Evolutionary conservation across 148 eudicot genomes (phyloP), one percentile per base, ranked within the genome.

Genomic region (Camellia granthamiana): DNA sequence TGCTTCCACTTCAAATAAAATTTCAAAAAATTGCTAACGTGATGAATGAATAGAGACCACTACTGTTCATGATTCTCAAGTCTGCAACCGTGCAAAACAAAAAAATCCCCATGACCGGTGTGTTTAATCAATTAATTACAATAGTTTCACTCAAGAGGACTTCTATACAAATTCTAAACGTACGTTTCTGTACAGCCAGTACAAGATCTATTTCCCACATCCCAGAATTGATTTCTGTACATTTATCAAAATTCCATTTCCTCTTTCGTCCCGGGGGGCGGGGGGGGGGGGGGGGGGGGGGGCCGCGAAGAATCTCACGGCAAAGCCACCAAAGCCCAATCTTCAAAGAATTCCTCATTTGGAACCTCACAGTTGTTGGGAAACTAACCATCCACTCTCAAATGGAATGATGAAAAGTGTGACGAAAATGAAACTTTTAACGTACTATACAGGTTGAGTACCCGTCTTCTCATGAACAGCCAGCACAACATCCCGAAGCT

Each of bases 401-500:
- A 23, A 15, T 7, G 16, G 44, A 52, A 30, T 30, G 63, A 54
- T 30, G 11, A 14, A 12, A 56, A 41, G 15, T 8, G 18, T 3
- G 46, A 74, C 30, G 52, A 77, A 19, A 52, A 56, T 9, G n/a
- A 2, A 69, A 12, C 56, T 62, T 13, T 23, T 72, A 21, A 52
- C 76, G 83, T 68, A 44, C 56, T 70, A 46, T 49, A 73, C 81
- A 58, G 78, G 79, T 71, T 87, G 79, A 73, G 46, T 42, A 23
- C 85, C 77, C 84, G 72, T 83, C 88, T 90, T 88, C 81, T 84
- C 84, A 80, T 93, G 95, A 47, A 91, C 76, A 83, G 92, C 94
- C 64, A 77, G 73, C 76, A 94, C 85, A 64, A 92, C 52, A 63
- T 93, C 95, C 81, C 87, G 90, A 85, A 96, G 76, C 86, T 96